A percentile compares a stretch with the other conserved stretches of the same genome.
Evolutionary conservation across 148 eudicot genomes (phyloP).

Genomic region (Silene latifolia): DNA sequence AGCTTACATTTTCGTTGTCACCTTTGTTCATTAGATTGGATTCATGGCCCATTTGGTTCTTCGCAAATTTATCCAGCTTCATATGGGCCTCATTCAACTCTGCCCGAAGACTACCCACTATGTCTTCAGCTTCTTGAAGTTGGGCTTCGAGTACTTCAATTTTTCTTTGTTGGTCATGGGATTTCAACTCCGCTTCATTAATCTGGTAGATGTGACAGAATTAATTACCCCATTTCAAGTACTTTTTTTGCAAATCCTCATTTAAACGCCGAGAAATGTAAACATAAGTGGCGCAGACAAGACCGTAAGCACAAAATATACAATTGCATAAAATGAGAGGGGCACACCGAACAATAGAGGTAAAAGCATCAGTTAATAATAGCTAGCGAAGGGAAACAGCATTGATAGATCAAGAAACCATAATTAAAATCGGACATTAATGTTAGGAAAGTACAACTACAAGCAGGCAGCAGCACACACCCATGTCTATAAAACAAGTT

Average conservation of each 20-base stretch:
- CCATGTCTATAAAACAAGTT: neutral
- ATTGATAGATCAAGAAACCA: neutral
- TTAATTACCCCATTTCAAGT: neutral
- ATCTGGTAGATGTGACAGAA: slow-evolving; percentile 33
- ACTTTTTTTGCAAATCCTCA: neutral
- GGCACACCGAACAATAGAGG: neutral
- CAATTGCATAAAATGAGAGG: neutral
- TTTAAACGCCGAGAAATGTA: neutral
- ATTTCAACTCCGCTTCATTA: slow-evolving; percentile 52
- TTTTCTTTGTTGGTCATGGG: slow-evolving; percentile 59
- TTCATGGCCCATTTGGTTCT: slow-evolving; percentile 23
- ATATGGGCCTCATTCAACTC: slow-evolving; percentile 54
- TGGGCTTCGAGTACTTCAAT: slow-evolving; percentile 94
- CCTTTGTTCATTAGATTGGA: neutral
- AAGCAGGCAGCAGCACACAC: neutral
- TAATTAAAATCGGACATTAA: neutral
- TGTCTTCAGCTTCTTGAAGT: slow-evolving; percentile 95
- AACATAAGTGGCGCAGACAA: slow-evolving; percentile 7
- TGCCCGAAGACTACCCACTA: slow-evolving; percentile 70
- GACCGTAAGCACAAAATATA: neutral
- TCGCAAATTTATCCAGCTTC: slow-evolving; percentile 39
- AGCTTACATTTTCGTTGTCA: neutral
- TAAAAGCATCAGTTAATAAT: neutral
- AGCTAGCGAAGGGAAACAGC: neutral
- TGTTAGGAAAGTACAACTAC: neutral